Conservation (phyloP, 2,329 filamentous ascomycete species). For the Neurospora crassa region DNA sequence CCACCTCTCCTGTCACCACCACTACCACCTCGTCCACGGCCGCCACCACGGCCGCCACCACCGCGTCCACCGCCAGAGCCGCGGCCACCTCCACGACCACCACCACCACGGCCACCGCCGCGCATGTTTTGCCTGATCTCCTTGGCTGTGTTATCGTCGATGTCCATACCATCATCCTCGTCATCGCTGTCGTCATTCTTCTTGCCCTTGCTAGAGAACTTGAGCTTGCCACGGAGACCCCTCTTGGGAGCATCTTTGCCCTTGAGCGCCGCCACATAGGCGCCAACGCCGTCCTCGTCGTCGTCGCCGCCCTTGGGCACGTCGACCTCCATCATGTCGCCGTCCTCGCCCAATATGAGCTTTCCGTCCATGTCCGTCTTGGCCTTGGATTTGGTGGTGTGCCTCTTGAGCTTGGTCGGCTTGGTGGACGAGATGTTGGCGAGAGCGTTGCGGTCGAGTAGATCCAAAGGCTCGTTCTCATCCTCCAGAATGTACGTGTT, state of each 20-base stretch:
- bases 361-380: constrained; percentile 71
- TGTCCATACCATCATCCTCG: constrained; percentile 39
- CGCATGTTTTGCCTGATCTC: constrained; percentile 41
- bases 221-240: constrained; percentile 57
- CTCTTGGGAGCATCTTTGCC: constrained; percentile 56
- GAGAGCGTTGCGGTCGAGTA: constrained; percentile 79
- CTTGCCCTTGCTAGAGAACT: constrained; percentile 56
- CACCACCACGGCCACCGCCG: constrained; percentile 22
- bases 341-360: constrained; percentile 58
- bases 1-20: constrained; percentile 4
- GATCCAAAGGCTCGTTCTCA: constrained; percentile 87
- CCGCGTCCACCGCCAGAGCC: constrained; percentile 23
- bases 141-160: constrained; percentile 28
- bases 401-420: constrained; percentile 55
- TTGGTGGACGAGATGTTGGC: constrained; percentile 91
- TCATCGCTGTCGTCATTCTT: constrained; percentile 36
- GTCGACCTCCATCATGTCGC: constrained; percentile 51
- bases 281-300: constrained; percentile 49
- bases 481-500: constrained; percentile 88
- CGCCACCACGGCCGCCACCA: constrained; percentile 25
- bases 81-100: constrained; percentile 21
- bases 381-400: constrained; percentile 50
- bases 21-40: constrained; percentile 27
- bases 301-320: constrained; percentile 29
- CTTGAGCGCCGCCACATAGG: constrained; percentile 61